Conservation (phyloP, 2,329 filamentous ascomycete genomes). For the Xylariales sp. region DNA sequence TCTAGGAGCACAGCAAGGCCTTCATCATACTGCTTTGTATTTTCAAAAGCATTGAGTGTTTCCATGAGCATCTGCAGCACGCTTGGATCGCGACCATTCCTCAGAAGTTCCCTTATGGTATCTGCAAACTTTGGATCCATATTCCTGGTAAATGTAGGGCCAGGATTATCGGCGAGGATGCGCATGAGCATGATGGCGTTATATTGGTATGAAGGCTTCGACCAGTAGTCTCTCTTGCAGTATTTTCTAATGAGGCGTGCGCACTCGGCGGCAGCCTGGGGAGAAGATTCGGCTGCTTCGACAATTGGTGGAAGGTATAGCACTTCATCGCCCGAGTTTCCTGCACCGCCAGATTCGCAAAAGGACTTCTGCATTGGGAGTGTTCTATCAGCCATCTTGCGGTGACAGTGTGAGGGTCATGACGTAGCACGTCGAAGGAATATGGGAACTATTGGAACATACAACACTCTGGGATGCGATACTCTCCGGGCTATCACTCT, state of each 20-base stretch:
- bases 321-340: constrained; percentile 75
- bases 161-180: constrained; percentile 90
- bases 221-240: constrained; percentile 66
- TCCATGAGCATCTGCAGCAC: constrained; percentile 86
- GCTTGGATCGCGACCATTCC: constrained; percentile 64
- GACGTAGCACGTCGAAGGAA: constrained; percentile 9
- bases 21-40: constrained; percentile 68
- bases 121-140: constrained; percentile 80
- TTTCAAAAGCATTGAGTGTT: constrained; percentile 75
- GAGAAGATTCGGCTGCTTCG: constrained; percentile 90
- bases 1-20: constrained; percentile 65
- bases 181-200: constrained; percentile 94
- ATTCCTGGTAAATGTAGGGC: constrained; percentile 84
- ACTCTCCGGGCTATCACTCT: constrained; percentile 58
- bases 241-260: constrained; percentile 79
- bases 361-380: constrained; percentile 60
- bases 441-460: constrained; percentile 26
- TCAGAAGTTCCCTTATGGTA: constrained; percentile 70
- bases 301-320: constrained; percentile 91
- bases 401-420: constrained; percentile 10
- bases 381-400: constrained; percentile 10
- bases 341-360: constrained; percentile 68
- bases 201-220: constrained; percentile 73
- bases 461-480: constrained; percentile 64
- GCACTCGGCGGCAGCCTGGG: constrained; percentile 76